phyloP scores from a whole-genome alignment of 345 rosid genomes.

The Brassica nigra region DNA sequence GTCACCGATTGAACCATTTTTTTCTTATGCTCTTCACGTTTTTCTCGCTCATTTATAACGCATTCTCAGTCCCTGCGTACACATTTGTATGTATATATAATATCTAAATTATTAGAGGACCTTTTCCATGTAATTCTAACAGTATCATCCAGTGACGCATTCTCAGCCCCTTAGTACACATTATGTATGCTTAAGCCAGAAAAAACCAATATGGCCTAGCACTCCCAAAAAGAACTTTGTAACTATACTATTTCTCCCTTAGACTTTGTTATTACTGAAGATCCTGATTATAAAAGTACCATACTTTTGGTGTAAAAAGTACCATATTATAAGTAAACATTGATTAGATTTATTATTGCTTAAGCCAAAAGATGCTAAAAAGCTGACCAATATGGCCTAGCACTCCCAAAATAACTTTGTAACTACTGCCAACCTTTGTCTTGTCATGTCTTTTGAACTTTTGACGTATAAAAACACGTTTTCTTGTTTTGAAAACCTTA shows the following conservation, averaged over 20 bases:
- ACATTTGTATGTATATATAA: background rate
- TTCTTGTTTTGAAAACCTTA: conserved; percentile 2
- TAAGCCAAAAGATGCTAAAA: background rate
- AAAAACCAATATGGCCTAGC: background rate
- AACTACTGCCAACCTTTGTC: conserved; percentile 6
- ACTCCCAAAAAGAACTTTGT: background rate
- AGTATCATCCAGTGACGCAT: background rate
- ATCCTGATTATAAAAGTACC: background rate
- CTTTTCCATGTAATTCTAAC: background rate
- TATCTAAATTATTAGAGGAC: background rate
- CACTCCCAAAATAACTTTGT: background rate
- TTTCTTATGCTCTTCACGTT: conserved; percentile 18
- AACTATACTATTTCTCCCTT: background rate
- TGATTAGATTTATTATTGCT: background rate
- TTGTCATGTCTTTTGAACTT: conserved; percentile 6
- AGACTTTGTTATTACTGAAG: background rate
- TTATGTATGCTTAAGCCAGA: background rate
- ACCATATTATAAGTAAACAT: background rate
- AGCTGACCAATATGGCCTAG: background rate
- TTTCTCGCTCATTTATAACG: background rate
- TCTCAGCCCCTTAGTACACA: background rate
- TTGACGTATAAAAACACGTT: conserved; percentile 5
- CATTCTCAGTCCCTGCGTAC: background rate
- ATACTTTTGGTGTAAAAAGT: background rate
- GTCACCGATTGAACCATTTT: background rate